phyloP scores from a whole-genome alignment of 2,329 filamentous ascomycete species.

The Diaporthe vaccinii region DNA sequence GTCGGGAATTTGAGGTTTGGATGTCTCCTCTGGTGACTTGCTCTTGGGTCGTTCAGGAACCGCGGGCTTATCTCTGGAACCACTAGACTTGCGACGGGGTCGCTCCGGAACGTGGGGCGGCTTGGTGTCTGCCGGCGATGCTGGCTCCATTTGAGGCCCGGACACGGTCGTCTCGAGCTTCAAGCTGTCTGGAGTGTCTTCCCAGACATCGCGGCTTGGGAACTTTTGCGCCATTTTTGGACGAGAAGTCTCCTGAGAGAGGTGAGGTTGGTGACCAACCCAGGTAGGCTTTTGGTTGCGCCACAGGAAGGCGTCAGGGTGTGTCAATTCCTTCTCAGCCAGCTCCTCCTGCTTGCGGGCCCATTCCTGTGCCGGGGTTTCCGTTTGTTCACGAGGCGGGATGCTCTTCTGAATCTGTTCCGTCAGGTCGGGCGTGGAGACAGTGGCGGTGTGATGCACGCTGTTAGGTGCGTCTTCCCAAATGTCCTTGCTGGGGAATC shows the following conservation, averaged over 20 bases:
- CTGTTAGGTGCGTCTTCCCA: slow-evolving; percentile 98
- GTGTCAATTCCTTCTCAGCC: slow-evolving; percentile 68
- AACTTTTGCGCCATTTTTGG: slow-evolving; percentile 78
- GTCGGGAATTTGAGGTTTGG: slow-evolving; percentile 62
- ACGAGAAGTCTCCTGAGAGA: slow-evolving; percentile 61
- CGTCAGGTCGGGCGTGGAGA: slow-evolving; percentile 80
- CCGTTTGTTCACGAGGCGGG: slow-evolving; percentile 54
- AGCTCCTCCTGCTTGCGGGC: slow-evolving; percentile 75
- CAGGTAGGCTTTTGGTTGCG: slow-evolving; percentile 65
- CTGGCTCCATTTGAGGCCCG: slow-evolving; percentile 63
- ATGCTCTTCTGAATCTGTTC: slow-evolving; percentile 50
- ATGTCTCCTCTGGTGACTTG: slow-evolving; percentile 49
- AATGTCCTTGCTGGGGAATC: slow-evolving; percentile 93
- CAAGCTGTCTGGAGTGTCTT: slow-evolving; percentile 89
- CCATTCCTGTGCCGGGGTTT: slow-evolving; percentile 75
- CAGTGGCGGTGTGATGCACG: slow-evolving; percentile 82
- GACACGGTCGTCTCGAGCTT: slow-evolving; percentile 82
- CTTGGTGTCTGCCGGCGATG: slow-evolving; percentile 54
- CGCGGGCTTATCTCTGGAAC: slow-evolving; percentile 56
- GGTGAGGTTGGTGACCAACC: slow-evolving; percentile 61
- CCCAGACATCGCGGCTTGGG: slow-evolving; percentile 94
- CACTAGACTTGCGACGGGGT: slow-evolving; percentile 59
- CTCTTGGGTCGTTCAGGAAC: slow-evolving; percentile 69
- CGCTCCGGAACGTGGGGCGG: slow-evolving; percentile 73
- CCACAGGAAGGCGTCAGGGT: slow-evolving; percentile 66